Evolutionary conservation across 2,329 filamentous ascomycete genomes (phyloP).

Genomic region (Phialemonium atrogriseum): DNA sequence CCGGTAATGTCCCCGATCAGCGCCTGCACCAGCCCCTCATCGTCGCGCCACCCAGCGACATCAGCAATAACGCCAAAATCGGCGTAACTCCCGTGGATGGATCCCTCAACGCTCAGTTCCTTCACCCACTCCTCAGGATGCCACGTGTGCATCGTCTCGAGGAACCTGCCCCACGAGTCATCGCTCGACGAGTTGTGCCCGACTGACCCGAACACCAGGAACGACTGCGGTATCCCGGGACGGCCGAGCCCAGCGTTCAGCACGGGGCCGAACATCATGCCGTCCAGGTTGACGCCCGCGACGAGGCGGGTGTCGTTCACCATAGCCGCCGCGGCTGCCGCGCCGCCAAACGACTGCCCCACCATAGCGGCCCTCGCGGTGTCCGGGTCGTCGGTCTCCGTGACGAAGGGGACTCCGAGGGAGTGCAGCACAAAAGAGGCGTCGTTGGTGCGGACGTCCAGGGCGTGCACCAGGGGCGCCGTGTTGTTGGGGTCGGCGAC

Average conservation of each 20-base stretch:
- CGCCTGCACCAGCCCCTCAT: constrained; percentile 10
- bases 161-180: constrained; percentile 18
- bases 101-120: constrained; percentile 18
- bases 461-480: constrained; percentile 8
- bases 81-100: constrained; percentile 20
- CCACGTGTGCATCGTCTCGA: constrained; percentile 11
- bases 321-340: constrained; percentile 22
- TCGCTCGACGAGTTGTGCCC: constrained; percentile 16
- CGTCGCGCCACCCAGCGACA: constrained; percentile 11
- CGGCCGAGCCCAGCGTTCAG: constrained; percentile 14
- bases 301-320: constrained; percentile 20
- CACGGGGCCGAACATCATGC: constrained; percentile 19
- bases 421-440: constrained; percentile 20
- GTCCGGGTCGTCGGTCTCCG: neutral
- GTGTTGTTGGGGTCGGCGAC: constrained; percentile 7
- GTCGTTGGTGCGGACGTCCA: constrained; percentile 17
- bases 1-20: constrained; percentile 20
- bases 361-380: constrained; percentile 17
- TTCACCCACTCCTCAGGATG: constrained; percentile 18
- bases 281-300: constrained; percentile 29
- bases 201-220: constrained; percentile 21
- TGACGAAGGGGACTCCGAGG: constrained; percentile 7
- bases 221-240: constrained; percentile 12
- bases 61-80: constrained; percentile 20
- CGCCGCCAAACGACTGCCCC: constrained; percentile 25